phyloP scores from a whole-genome alignment of 306 rosid genomes.

The Betula pendula region DNA sequence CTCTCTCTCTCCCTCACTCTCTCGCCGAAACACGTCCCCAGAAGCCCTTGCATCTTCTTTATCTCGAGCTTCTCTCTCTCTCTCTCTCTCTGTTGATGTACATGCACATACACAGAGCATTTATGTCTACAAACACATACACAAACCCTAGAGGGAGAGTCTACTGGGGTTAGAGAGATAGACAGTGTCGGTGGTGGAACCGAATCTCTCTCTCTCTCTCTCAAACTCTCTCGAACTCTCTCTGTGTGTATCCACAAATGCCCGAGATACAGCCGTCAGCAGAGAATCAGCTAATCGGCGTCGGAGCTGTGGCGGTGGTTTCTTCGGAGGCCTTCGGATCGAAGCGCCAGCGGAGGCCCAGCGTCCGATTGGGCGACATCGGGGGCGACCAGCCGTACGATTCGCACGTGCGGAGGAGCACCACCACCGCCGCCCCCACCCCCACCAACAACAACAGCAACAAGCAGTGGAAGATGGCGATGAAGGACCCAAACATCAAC shows the following conservation, averaged over 20 bases:
- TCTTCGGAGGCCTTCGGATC: slow-evolving; percentile 64
- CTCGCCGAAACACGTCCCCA: not conserved
- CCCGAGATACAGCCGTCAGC: not conserved
- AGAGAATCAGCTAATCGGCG: slow-evolving; percentile 46
- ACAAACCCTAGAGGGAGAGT: slow-evolving; percentile 1
- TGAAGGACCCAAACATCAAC: slow-evolving; percentile 40
- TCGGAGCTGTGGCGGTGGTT: slow-evolving; percentile 28
- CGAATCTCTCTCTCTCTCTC: not conserved
- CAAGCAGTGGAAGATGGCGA: slow-evolving; percentile 65
- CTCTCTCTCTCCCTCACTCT: slow-evolving; percentile 17
- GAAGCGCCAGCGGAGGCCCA: slow-evolving; percentile 88
- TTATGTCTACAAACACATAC: not conserved
- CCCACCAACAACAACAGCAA: not conserved
- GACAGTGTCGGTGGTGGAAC: not conserved
- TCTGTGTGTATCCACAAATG: not conserved
- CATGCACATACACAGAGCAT: not conserved
- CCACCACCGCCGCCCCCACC: not conserved
- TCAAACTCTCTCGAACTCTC: not conserved
- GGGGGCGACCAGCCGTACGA: slow-evolving; percentile 89
- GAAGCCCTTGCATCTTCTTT: not conserved
- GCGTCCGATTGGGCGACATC: slow-evolving; percentile 92
- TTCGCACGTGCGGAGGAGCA: slow-evolving; percentile 57
- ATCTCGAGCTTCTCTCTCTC: not conserved
- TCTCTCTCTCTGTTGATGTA: not conserved
- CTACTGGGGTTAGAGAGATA: not conserved